phyloP scores from a whole-genome alignment of 192 early-diverging fungal genomes.

The Coemansia nantahalensis region DNA sequence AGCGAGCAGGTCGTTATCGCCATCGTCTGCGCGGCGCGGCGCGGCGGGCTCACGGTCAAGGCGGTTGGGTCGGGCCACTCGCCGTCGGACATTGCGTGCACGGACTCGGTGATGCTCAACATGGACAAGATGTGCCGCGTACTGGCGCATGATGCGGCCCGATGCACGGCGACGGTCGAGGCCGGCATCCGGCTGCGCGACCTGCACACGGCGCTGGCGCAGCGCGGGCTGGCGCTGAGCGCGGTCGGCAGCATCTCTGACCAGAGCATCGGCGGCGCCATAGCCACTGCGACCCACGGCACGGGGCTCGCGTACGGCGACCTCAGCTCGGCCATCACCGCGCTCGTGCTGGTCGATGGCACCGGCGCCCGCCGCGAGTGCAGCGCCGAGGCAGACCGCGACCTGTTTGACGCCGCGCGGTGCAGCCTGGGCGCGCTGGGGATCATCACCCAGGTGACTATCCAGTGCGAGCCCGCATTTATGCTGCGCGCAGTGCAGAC shows the following conservation, averaged over 20 bases:
- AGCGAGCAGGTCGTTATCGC: conserved; percentile 62
- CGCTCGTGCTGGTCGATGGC: conserved; percentile 63
- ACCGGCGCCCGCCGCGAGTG: conserved; percentile 55
- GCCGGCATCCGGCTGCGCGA: conserved; percentile 64
- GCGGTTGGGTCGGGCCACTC: conserved; percentile 72
- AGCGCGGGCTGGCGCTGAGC: conserved; percentile 62
- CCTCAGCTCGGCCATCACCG: conserved; percentile 56
- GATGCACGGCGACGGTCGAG: conserved; percentile 58
- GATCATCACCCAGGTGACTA: conserved; percentile 62
- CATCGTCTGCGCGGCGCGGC: conserved; percentile 43
- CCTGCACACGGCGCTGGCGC: conserved; percentile 56
- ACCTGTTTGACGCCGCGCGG: conserved; percentile 65
- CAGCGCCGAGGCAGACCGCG: conserved; percentile 37
- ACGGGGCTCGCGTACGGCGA: conserved; percentile 63
- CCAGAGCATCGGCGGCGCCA: conserved; percentile 68
- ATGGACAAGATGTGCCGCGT: conserved; percentile 63
- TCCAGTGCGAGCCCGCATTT: conserved; percentile 66
- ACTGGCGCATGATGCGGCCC: conserved; percentile 49
- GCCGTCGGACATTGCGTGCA: conserved; percentile 71
- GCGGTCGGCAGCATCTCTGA: conserved; percentile 73
- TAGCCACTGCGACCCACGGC: conserved; percentile 72
- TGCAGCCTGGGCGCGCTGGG: conserved; percentile 70
- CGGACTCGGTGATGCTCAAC: conserved; percentile 64
- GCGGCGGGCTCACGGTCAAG: conserved; percentile 55
- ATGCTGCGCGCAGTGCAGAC: conserved; percentile 64